phyloP scores from a whole-genome alignment of 2,329 filamentous ascomycete species.

The Ramularia collo-cygni region DNA sequence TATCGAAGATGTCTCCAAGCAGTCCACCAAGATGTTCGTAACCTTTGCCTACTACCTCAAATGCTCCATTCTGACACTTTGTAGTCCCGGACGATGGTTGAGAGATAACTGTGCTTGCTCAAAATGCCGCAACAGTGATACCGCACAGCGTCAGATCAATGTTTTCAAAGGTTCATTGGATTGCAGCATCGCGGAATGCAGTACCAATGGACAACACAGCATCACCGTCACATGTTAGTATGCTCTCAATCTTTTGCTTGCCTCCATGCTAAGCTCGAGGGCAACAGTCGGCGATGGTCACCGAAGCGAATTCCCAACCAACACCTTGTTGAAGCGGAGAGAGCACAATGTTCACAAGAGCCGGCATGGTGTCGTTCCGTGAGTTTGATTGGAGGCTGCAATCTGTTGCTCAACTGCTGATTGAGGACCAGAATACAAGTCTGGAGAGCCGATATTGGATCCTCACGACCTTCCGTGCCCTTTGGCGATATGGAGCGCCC shows the following conservation, averaged over 20 bases:
- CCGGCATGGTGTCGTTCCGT: constrained; percentile 16
- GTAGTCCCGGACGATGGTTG: constrained; percentile 17
- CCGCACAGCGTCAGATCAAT: constrained; percentile 27
- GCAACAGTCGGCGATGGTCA: constrained; percentile 19
- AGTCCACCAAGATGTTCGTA: neutral
- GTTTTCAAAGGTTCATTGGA: constrained; percentile 19
- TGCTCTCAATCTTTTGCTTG: neutral
- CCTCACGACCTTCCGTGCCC: constrained; percentile 21
- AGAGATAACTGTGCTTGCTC: constrained; percentile 25
- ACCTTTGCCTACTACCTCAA: neutral
- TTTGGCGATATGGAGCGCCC: constrained; percentile 14
- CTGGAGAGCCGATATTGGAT: constrained; percentile 23
- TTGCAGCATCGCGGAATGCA: constrained; percentile 9
- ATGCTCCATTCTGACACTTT: constrained; percentile 1
- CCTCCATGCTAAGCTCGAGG: neutral
- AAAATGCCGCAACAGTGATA: constrained; percentile 25
- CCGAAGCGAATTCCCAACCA: constrained; percentile 12
- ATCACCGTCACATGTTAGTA: constrained; percentile 17
- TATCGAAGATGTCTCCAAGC: too few species aligned
- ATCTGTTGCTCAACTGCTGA: constrained; percentile 3
- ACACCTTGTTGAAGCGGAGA: constrained; percentile 8
- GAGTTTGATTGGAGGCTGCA: neutral
- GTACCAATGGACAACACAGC: constrained; percentile 3
- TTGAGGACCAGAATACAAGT: constrained; percentile 6
- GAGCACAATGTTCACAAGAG: constrained; percentile 7